Evolutionary conservation across 768 basidiomycete species (phyloP).

Genomic region (Boletus vermiculosoides): DNA sequence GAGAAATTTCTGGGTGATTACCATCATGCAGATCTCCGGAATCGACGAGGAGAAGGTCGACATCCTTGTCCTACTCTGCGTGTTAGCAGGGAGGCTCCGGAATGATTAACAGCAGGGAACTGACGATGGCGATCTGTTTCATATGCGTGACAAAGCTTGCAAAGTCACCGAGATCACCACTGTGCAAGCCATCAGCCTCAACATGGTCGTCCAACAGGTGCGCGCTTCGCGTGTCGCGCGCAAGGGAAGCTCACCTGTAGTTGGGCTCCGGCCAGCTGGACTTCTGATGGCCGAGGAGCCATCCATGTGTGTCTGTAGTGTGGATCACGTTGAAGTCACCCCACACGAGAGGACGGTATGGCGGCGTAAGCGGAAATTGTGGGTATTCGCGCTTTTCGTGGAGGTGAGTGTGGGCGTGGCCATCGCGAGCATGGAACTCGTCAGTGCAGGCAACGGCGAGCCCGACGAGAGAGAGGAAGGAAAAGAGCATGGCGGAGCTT

Average conservation of each 20-base stretch:
- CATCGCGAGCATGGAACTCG: constrained; percentile 23
- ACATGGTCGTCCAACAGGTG: not conserved
- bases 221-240: not conserved
- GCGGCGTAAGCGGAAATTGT: constrained; percentile 46
- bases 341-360: constrained; percentile 73
- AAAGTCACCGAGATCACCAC: constrained; percentile 77
- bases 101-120: constrained; percentile 3
- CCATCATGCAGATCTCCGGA: constrained; percentile 80
- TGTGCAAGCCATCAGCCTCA: constrained; percentile 10
- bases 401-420: constrained; percentile 36
- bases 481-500: constrained; percentile 15
- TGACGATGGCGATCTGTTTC: constrained; percentile 67
- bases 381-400: constrained; percentile 40
- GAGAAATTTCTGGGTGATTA: constrained; percentile 5
- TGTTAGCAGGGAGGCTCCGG: not conserved
- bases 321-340: constrained; percentile 86
- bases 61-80: constrained; percentile 52
- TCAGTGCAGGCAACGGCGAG: constrained; percentile 25
- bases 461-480: constrained; percentile 15
- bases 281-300: constrained; percentile 85
- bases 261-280: constrained; percentile 69
- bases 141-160: constrained; percentile 83
- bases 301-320: constrained; percentile 83
- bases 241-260: constrained; percentile 47
- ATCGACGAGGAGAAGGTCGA: constrained; percentile 82